Conservation (phyloP, 2,329 filamentous ascomycete genomes). For the Epichloe aotearoae region DNA sequence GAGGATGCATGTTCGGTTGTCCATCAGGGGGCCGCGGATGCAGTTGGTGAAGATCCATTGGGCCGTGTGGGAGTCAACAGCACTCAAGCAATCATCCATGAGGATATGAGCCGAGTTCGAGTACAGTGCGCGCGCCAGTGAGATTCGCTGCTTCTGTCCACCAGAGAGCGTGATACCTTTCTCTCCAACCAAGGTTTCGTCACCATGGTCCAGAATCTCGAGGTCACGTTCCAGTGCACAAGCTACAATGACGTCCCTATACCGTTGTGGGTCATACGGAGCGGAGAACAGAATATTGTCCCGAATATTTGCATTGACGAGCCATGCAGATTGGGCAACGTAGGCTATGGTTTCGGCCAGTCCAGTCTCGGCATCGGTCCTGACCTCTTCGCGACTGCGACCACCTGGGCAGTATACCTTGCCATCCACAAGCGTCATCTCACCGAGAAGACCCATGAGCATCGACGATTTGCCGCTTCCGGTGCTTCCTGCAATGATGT, state of each 20-base stretch:
- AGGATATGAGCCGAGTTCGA: slow-evolving; percentile 84
- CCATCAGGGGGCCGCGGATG: slow-evolving; percentile 80
- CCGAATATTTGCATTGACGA: slow-evolving; percentile 89
- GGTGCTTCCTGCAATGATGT: slow-evolving; percentile 85
- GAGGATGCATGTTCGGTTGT: slow-evolving; percentile 76
- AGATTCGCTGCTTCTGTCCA: slow-evolving; percentile 95
- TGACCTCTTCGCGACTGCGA: slow-evolving; percentile 72
- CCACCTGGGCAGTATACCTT: slow-evolving; percentile 76
- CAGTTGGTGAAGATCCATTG: slow-evolving; percentile 97
- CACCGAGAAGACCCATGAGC: slow-evolving; percentile 87
- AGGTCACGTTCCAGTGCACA: slow-evolving; percentile 87
- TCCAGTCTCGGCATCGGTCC: slow-evolving; percentile 66
- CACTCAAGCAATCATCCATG: slow-evolving; percentile 88
- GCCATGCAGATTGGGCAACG: slow-evolving; percentile 92
- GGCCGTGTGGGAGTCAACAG: slow-evolving; percentile 92
- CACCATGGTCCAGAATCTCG: slow-evolving; percentile 81
- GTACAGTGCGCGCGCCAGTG: slow-evolving; percentile 91
- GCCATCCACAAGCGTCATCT: slow-evolving; percentile 81
- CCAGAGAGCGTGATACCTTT: slow-evolving; percentile 95
- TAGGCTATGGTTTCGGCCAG: slow-evolving; percentile 90
- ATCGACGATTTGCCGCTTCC: slow-evolving; percentile 93
- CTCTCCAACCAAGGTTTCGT: slow-evolving; percentile 88
- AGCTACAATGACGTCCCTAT: slow-evolving; percentile 76
- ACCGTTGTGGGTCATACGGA: slow-evolving; percentile 66
- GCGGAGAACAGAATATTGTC: slow-evolving; percentile 91